A percentile compares a stretch with the other conserved stretches of the same genome.
These are phyloP conservation scores for Cladosporium sp. DNA, from an alignment of 2,329 filamentous ascomycete genomes.

Conservation along the genomic window DNA sequence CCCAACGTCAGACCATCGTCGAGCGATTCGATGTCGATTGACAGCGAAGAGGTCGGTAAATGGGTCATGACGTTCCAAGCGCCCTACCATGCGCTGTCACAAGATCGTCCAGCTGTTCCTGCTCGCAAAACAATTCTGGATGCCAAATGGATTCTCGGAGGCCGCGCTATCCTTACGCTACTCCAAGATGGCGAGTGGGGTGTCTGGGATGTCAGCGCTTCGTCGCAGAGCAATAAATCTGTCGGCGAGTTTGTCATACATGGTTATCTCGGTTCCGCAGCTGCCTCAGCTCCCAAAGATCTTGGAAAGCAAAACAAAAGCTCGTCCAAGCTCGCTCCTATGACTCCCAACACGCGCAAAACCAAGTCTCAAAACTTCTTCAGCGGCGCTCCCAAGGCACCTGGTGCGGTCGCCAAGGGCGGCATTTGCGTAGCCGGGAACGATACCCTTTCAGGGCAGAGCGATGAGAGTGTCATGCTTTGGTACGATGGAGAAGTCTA, in stretches of 20 bases:
- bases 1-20: slow-evolving; percentile 22
- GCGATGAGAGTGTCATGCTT: slow-evolving; percentile 44
- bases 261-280: slow-evolving; percentile 27
- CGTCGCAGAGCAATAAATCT: slow-evolving; percentile 17
- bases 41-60: slow-evolving; percentile 17
- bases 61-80: slow-evolving; percentile 29
- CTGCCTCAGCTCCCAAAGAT: slow-evolving; percentile 18
- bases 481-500: slow-evolving; percentile 45
- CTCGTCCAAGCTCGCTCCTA: slow-evolving; percentile 40
- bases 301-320: slow-evolving; percentile 30
- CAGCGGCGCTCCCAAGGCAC: slow-evolving; percentile 33
- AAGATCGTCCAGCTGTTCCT: slow-evolving; percentile 27
- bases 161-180: slow-evolving; percentile 43
- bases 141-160: slow-evolving; percentile 45
- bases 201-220: slow-evolving; percentile 41
- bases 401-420: slow-evolving; percentile 32
- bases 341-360: slow-evolving; percentile 49
- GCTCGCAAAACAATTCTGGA: slow-evolving; percentile 47
- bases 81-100: slow-evolving; percentile 21
- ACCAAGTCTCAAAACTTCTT: slow-evolving; percentile 44
- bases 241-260: slow-evolving; percentile 26
- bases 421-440: slow-evolving; percentile 39
- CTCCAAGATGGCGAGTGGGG: slow-evolving; percentile 51
- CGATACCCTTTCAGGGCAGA: slow-evolving; percentile 28
- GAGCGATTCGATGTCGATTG: slow-evolving; percentile 17